Base-by-base conservation (phyloP, 1,284 basidiomycete genomes). In the Ceratobasidium sp. region DNA sequence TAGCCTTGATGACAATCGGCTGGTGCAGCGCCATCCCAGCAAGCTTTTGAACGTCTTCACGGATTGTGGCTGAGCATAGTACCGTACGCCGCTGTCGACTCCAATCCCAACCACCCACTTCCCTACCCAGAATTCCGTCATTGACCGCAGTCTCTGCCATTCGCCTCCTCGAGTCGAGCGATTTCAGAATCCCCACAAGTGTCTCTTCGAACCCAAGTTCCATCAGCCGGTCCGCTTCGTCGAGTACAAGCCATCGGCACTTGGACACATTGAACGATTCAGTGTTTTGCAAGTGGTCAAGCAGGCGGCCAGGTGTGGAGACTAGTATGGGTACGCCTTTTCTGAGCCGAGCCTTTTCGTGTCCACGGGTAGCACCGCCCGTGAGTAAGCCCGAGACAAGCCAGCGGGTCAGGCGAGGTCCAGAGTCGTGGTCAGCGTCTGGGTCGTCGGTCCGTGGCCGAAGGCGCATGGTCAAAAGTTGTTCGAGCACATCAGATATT, bases 11-110 rank as follows among this genome's bases (percentile, higher is more conserved):
- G 77, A 93, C 85, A 64, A 92, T 79, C 1, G 91, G 91, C 64
- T 87, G 82, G 32, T 82, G 80, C 38, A 99, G 82, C 1, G 93
- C 85, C 35, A 87, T 88, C 5, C 94, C 95, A 0, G 96, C 94
- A 25, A 99, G 82, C 74, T 93, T 92, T 78, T 98, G 93, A 2
- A 99, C 96, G 74, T 94, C 94, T 73, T 97, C 95, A 67, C 91
- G 86, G 45, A 99, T 94, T 0, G 97, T 99, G 3, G 97, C 97
- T 7, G 95, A 98, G 83, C 97, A 99, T 13, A 99, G 84, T 17
- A 99, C 83, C 0, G 94, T 96, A 73, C 93, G 84, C 73, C 92
- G 82, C 57, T 86, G 82, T 47, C 85, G 80, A 15, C 84, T 81
- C 93, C 93, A 96, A 76, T 94, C 91, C 91, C 91, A 93, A 0